Conservation (phyloP, 164 flowering plant species). For the Chimonanthus praecox region DNA sequence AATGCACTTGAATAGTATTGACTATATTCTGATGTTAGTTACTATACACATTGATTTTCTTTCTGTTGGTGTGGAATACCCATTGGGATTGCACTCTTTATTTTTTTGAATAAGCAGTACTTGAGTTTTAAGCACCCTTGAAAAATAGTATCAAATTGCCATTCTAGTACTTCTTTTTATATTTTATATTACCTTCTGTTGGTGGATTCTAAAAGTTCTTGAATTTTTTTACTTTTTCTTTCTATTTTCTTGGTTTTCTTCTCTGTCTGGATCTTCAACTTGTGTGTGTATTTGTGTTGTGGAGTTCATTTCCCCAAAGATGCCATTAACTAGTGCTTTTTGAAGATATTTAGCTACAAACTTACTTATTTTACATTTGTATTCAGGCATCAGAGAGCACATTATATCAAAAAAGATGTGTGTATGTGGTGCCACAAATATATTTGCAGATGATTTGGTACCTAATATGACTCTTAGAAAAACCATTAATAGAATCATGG, state of each 20-base stretch:
- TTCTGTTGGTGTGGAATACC: background rate
- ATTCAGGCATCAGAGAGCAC: conserved; percentile 78
- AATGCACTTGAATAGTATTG: background rate
- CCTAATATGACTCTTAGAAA: conserved; percentile 94
- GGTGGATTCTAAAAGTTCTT: no score
- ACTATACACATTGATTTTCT: background rate
- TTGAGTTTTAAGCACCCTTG: no score
- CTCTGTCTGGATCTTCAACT: background rate
- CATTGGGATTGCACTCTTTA: background rate
- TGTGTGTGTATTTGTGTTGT: no score
- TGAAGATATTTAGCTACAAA: background rate
- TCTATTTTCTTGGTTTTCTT: background rate
- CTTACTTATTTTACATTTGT: background rate
- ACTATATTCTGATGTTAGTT: background rate
- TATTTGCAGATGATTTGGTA: conserved; percentile 87
- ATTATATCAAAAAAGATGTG: conserved; percentile 73
- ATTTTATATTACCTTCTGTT: no score
- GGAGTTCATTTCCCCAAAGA: no score
- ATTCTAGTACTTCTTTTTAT: no score
- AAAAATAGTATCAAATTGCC: no score
- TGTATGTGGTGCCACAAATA: conserved; percentile 75
- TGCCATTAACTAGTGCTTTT: background rate
- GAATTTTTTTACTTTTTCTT: background rate
- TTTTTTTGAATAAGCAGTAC: no score
- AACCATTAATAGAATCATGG: conserved; percentile 70